These are phyloP conservation scores for Pleurotus pulmonarius DNA, from an alignment of 768 basidiomycete genomes.

Conservation along the genomic window DNA sequence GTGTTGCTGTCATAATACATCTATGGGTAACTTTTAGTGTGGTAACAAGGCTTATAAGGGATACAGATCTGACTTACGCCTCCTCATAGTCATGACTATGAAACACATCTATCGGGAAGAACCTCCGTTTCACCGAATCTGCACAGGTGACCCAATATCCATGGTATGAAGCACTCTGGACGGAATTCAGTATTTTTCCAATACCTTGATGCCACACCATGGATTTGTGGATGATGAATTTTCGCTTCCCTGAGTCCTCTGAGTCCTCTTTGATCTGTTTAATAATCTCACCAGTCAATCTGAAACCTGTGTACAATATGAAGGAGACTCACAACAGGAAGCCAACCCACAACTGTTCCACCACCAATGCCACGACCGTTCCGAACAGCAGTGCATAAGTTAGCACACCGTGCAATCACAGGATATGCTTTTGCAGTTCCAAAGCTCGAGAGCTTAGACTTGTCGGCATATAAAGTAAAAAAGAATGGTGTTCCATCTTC, in stretches of 20 bases:
- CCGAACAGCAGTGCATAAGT: constrained; percentile 24
- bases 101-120: constrained; percentile 36
- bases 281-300: constrained; percentile 12
- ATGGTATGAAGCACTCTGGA: constrained; percentile 12
- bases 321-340: constrained; percentile 28
- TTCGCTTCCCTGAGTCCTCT: constrained; percentile 22
- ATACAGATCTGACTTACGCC: constrained; percentile 26
- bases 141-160: constrained; percentile 22
- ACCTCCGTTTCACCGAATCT: constrained; percentile 17
- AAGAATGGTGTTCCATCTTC: constrained; percentile 20
- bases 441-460: constrained; percentile 32
- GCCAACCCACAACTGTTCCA: constrained; percentile 32
- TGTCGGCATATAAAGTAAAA: constrained; percentile 38
- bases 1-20: constrained; percentile 34
- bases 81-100: constrained; percentile 41
- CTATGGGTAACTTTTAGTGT: constrained; percentile 14
- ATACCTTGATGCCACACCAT: constrained; percentile 35
- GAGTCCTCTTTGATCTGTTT: constrained; percentile 28
- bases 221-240: constrained; percentile 27
- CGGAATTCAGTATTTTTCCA: constrained; percentile 21
- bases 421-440: constrained; percentile 34
- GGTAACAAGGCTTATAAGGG: background rate
- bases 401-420: constrained; percentile 26
- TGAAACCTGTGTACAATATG: background rate
- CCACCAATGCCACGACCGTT: constrained; percentile 31